A percentile compares a stretch with the other conserved stretches of the same genome.
Conservation (phyloP, 371 early-diverging fungal genomes). For the Mortierella sp. region DNA sequence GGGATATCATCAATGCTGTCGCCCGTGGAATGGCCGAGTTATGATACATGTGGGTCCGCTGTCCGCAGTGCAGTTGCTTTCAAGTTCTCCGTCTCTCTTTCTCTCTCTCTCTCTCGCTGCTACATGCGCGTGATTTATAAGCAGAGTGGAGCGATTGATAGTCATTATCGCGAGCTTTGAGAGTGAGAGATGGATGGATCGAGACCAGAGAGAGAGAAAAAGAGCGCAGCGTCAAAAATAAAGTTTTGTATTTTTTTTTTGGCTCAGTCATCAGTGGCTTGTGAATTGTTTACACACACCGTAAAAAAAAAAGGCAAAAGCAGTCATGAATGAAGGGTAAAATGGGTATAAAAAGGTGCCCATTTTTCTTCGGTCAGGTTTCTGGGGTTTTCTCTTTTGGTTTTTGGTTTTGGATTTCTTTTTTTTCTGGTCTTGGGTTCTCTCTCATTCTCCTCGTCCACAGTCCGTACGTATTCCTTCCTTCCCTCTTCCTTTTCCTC, state of each 20-base stretch:
- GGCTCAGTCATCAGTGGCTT: slow-evolving; percentile 4
- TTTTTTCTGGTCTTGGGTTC: slow-evolving; percentile 53
- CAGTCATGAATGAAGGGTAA: slow-evolving; percentile 3
- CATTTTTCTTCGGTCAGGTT: slow-evolving; percentile 28
- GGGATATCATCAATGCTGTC: too few species aligned
- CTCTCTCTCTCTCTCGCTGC: too few species aligned
- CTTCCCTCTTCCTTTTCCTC: neutral
- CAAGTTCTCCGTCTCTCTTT: too few species aligned
- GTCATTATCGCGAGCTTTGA: neutral
- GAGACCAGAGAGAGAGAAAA: too few species aligned
- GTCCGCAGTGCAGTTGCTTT: too few species aligned
- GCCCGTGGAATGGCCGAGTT: too few species aligned
- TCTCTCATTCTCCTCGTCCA: slow-evolving; percentile 21
- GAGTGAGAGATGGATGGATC: neutral
- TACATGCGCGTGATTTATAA: too few species aligned
- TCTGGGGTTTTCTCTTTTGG: slow-evolving; percentile 53
- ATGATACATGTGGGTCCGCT: too few species aligned
- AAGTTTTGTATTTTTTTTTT: slow-evolving; percentile 4
- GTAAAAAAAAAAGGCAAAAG: slow-evolving; percentile 9
- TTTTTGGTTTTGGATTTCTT: slow-evolving; percentile 49
- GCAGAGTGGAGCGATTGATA: too few species aligned
- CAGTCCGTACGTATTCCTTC: neutral
- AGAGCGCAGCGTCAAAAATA: neutral
- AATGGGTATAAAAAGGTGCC: slow-evolving; percentile 15
- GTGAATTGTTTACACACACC: neutral